Conservation (phyloP, 208 protist genomes). For the Novymonas esmeraldas region DNA sequence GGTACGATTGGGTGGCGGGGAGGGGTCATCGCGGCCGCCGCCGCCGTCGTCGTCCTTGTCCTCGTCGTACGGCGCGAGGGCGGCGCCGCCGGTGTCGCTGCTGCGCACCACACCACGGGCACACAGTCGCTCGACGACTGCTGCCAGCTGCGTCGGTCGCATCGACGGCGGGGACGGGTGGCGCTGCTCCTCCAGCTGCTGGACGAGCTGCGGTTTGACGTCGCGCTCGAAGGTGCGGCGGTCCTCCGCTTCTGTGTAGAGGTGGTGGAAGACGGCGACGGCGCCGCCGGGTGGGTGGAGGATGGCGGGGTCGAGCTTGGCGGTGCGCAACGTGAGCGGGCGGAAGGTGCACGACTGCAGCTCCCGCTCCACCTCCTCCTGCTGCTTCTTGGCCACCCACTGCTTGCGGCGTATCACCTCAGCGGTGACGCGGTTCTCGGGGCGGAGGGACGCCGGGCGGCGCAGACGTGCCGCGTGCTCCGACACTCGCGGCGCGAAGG, state of each 20-base stretch:
- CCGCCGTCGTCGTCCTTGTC: not conserved
- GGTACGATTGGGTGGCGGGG: not conserved
- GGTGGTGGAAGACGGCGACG: slow-evolving; percentile 48
- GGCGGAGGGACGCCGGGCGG: slow-evolving; percentile 62
- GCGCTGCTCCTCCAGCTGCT: slow-evolving; percentile 51
- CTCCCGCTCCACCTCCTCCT: slow-evolving; percentile 62
- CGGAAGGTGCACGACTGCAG: slow-evolving; percentile 84
- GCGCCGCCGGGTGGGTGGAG: slow-evolving; percentile 15
- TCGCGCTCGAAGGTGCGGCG: slow-evolving; percentile 53
- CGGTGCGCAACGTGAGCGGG: slow-evolving; percentile 68
- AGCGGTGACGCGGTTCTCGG: slow-evolving; percentile 65
- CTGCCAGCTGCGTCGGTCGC: slow-evolving; percentile 38
- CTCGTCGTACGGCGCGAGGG: not conserved
- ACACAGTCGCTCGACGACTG: slow-evolving; percentile 75
- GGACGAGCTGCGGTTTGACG: slow-evolving; percentile 56
- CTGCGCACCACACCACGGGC: slow-evolving; percentile 33
- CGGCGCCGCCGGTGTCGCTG: not conserved
- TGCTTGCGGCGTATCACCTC: slow-evolving; percentile 73
- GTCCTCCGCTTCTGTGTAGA: slow-evolving; percentile 68
- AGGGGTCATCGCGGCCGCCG: not conserved
- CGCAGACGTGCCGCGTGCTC: slow-evolving; percentile 61
- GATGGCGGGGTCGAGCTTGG: slow-evolving; percentile 37
- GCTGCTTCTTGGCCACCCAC: slow-evolving; percentile 58
- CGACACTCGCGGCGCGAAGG: slow-evolving; percentile 74
- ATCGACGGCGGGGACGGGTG: slow-evolving; percentile 19